These are phyloP conservation scores for Haplographium delicatum DNA, from an alignment of 495 filamentous ascomycete genomes.

Conservation along the genomic window DNA sequence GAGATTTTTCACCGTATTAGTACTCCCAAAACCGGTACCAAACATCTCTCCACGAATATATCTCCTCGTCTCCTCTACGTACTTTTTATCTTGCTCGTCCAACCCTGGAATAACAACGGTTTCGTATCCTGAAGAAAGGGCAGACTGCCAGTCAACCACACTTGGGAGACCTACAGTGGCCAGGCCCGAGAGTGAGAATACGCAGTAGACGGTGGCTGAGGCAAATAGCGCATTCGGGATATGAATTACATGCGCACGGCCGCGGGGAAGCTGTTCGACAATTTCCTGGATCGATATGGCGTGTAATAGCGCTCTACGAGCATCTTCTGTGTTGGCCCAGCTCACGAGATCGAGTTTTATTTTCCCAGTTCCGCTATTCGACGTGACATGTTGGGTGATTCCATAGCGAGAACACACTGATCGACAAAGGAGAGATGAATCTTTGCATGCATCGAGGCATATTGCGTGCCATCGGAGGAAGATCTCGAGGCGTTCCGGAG, in stretches of 20 bases:
- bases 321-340: constrained; percentile 38
- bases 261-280: constrained; percentile 42
- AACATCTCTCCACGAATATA: constrained; percentile 32
- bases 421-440: constrained; percentile 38
- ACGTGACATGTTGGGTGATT: constrained; percentile 38
- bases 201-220: constrained; percentile 39
- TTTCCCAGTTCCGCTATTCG: constrained; percentile 24
- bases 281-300: constrained; percentile 46
- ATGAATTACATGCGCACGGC: constrained; percentile 42
- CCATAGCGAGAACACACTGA: constrained; percentile 38
- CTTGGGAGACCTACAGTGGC: constrained; percentile 35
- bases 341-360: constrained; percentile 33
- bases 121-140: constrained; percentile 34
- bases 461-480: constrained; percentile 46
- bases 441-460: constrained; percentile 40
- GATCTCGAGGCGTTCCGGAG: constrained; percentile 36
- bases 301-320: constrained; percentile 40
- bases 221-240: constrained; percentile 44
- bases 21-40: constrained; percentile 19
- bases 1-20: constrained; percentile 34
- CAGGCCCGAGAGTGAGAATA: constrained; percentile 35
- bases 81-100: constrained; percentile 12
- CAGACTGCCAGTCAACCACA: constrained; percentile 41
- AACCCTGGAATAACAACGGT: constrained; percentile 27
- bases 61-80: constrained; percentile 34